Evolutionary conservation across 108 stramenopile species (phyloP).

Genomic region (Nannochloropsis oceanica): DNA sequence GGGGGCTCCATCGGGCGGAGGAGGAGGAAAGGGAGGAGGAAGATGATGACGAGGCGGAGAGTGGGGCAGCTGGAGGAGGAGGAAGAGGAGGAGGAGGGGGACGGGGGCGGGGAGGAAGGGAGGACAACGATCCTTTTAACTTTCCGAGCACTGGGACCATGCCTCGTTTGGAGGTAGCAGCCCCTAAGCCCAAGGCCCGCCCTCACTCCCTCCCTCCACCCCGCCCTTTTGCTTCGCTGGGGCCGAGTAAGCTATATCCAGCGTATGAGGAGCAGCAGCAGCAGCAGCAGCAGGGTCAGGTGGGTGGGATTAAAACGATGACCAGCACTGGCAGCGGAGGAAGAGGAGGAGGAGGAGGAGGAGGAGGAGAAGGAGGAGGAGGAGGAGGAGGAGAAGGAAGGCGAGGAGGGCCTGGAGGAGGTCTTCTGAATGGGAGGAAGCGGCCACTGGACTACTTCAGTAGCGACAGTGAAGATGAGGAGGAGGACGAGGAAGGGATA

Average conservation of each 20-base stretch:
- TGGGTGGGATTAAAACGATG: no score
- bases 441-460: neutral
- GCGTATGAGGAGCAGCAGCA: no score
- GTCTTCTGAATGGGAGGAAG: neutral
- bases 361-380: neutral
- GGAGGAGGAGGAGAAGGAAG: neutral
- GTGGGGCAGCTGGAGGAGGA: neutral
- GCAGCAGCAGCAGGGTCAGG: no score
- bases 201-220: neutral
- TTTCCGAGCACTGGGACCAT: no score
- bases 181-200: neutral
- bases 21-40: neutral
- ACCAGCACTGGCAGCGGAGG: no score
- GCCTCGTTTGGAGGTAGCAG: no score
- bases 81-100: neutral
- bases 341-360: neutral
- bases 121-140: no score
- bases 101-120: neutral
- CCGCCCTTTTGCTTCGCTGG: neutral
- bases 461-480: neutral
- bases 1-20: neutral
- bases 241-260: neutral
- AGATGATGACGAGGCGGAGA: neutral
- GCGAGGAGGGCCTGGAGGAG: neutral
- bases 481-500: neutral